phyloP scores from a whole-genome alignment of 306 rosid genomes.

The Luffa aegyptiaca region DNA sequence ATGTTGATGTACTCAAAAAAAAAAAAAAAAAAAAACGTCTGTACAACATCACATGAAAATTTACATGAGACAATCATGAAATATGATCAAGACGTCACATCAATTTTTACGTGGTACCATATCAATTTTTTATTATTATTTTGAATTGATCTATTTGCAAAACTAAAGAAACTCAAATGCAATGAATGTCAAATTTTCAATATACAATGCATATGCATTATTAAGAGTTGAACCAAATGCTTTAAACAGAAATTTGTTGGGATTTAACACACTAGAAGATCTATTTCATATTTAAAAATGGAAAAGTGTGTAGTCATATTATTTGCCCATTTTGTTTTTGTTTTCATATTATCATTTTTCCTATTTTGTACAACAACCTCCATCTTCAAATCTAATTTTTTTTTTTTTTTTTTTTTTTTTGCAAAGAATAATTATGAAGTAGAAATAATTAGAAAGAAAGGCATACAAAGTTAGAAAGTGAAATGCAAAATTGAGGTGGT shows the following conservation, averaged over 20 bases:
- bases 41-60: too few relatives aligned
- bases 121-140: neutral
- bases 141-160: neutral
- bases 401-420: neutral
- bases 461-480: neutral
- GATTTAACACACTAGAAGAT: neutral
- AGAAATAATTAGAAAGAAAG: neutral
- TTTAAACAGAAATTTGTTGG: neutral
- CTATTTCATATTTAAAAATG: neutral
- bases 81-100: too few relatives aligned
- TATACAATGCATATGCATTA: neutral
- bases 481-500: slow-evolving; percentile 8
- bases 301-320: neutral
- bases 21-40: too few relatives aligned
- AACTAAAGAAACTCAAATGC: neutral
- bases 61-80: too few relatives aligned
- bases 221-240: neutral
- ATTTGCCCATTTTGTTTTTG: neutral
- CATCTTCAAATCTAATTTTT: neutral
- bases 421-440: neutral
- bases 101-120: neutral
- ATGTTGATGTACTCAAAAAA: too few relatives aligned
- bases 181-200: neutral
- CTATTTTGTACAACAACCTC: neutral
- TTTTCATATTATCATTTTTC: neutral